A percentile compares a stretch with the other conserved stretches of the same genome.
These are phyloP conservation scores for Colletotrichum agaves DNA, from an alignment of 2,329 filamentous ascomycete species.

Conservation along the genomic window DNA sequence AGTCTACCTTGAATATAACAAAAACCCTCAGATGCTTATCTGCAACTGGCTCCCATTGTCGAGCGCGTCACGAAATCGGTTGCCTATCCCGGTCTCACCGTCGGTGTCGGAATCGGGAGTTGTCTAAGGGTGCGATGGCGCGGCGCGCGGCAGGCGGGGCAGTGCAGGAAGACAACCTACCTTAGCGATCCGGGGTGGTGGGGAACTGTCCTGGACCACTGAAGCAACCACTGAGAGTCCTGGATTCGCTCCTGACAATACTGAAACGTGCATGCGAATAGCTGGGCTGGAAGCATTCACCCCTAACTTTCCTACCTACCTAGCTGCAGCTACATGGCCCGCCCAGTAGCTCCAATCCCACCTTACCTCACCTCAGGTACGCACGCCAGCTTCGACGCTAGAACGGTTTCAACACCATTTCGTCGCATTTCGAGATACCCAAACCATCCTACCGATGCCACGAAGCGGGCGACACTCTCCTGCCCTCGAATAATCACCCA, in stretches of 20 bases:
- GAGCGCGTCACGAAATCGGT: neutral
- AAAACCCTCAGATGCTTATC: neutral
- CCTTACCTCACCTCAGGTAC: neutral
- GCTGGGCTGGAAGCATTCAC: slow-evolving; percentile 23
- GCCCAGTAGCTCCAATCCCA: neutral
- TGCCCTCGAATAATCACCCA: too few relatives aligned
- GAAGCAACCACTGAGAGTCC: slow-evolving; percentile 23
- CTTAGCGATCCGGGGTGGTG: slow-evolving; percentile 21
- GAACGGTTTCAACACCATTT: neutral
- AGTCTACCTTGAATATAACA: neutral
- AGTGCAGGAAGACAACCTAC: neutral
- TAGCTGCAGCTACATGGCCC: slow-evolving; percentile 21
- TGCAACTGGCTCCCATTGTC: neutral
- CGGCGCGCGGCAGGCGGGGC: slow-evolving; percentile 6
- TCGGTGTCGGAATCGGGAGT: slow-evolving; percentile 26
- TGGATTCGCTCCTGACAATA: slow-evolving; percentile 28
- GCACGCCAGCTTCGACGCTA: neutral
- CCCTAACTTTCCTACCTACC: neutral
- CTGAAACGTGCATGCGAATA: slow-evolving; percentile 35
- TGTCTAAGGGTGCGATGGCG: slow-evolving; percentile 18
- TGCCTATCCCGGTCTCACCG: slow-evolving; percentile 25
- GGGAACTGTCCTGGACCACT: slow-evolving; percentile 12
- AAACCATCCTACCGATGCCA: neutral
- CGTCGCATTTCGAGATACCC: slow-evolving; percentile 1
- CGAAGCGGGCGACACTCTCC: neutral